Percentiles rank a stretch among this genome's conserved stretches.
Evolutionary conservation across 345 rosid species (phyloP).

Genomic region (Trapa incisa): DNA sequence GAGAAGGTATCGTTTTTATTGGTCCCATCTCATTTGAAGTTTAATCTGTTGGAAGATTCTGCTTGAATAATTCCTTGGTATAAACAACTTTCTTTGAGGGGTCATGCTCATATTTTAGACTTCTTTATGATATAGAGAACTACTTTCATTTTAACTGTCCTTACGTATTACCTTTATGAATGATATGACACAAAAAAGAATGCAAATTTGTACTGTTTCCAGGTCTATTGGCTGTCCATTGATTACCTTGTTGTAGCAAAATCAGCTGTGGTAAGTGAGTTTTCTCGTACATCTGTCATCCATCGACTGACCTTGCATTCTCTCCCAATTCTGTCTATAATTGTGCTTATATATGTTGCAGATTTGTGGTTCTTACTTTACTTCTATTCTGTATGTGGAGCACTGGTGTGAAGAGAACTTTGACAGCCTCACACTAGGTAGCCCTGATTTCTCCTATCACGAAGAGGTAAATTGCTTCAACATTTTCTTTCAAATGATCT

Average conservation of each 20-base stretch:
- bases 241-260: constrained; percentile 79
- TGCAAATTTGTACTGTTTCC: constrained; percentile 10
- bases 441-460: constrained; percentile 74
- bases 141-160: not conserved
- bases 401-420: constrained; percentile 93
- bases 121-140: not conserved
- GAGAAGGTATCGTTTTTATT: constrained; percentile 43
- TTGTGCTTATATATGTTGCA: constrained; percentile 12
- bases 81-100: not conserved
- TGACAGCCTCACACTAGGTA: constrained; percentile 57
- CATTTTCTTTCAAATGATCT: not conserved
- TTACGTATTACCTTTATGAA: not conserved
- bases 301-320: not conserved
- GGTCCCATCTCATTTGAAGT: not conserved
- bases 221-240: constrained; percentile 89
- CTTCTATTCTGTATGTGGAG: constrained; percentile 84
- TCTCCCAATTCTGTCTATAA: constrained; percentile 3
- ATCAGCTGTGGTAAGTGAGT: constrained; percentile 68
- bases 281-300: not conserved
- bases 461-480: constrained; percentile 47
- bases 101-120: not conserved
- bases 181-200: not conserved
- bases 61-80: not conserved
- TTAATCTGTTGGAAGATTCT: not conserved
- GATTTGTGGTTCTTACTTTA: constrained; percentile 79